Base-by-base conservation (phyloP, 2,329 filamentous ascomycete species). In the Colletotrichum lindemuthianum region DNA sequence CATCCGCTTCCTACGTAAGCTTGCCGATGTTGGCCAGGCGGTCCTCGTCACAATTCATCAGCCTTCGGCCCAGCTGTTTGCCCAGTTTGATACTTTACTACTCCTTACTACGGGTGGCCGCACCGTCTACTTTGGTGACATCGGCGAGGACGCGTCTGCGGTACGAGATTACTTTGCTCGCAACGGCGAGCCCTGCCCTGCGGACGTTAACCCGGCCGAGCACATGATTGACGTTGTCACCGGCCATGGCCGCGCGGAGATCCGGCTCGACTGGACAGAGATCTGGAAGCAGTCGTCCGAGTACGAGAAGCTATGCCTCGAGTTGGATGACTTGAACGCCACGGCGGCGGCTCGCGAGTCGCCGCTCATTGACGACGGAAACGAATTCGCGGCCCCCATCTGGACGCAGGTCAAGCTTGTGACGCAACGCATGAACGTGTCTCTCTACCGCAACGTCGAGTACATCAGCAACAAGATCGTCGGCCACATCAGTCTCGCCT, bases 91-190 rank as follows among this genome's bases (percentile, higher is more conserved):
- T 65, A 82, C 83, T 2, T 76, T 90, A 2, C 77, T 90, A 0
- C 87, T 91, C 73, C 80, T 91, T 3, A 86, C 86, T 12, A 82
- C 79, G 63, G 88, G 88, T 36, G 89, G 89, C 1, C 86, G 82
- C 70, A 90, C 88, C 0, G 86, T 90, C 1, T 91, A 91, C 71
- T 91, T 91, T 73, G 89, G 89, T 7, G 81, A 89, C 2, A 86
- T 90, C 43, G 89, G 89, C 0, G 70, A 83, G 0, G 83, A 87
- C 65, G 88, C 87, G 0, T 76, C 76, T 2, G 86, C 78, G 0
- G 74, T 91, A 52, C 80, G 86, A 1, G 77, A 80, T 41, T 90
- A 90, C 75, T 90, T 90, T 67, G 83, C 75, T 13, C 73, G 73
- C 3, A 77, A 84, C 40, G 82, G 82, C 8, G 82, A 81, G 0